Conservation (phyloP, 352 stramenopile genomes). For the Stramenopiles sp. region DNA sequence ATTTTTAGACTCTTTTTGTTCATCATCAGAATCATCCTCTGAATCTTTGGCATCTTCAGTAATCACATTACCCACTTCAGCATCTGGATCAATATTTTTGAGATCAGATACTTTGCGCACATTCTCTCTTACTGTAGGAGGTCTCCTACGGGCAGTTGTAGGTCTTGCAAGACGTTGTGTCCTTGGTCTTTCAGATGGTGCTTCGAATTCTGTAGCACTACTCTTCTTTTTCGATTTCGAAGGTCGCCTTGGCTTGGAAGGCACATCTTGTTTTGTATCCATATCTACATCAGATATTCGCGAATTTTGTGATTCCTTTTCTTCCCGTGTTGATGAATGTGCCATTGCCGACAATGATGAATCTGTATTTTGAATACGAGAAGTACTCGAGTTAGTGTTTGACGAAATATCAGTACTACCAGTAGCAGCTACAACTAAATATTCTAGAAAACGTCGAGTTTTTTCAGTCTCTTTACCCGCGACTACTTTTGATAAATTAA, state of each 20-base stretch:
- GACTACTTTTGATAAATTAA: constrained; percentile 46
- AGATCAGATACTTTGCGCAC: no score
- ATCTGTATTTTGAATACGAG: neutral
- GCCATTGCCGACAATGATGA: no score
- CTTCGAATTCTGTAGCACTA: neutral
- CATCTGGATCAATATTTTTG: no score
- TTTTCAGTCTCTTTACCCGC: constrained; percentile 54
- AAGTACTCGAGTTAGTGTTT: neutral
- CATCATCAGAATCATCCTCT: no score
- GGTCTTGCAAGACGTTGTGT: constrained; percentile 18
- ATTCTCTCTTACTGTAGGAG: constrained; percentile 38
- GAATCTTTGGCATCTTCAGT: no score
- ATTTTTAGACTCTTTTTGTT: no score
- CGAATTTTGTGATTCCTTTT: no score
- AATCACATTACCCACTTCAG: no score
- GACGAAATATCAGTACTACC: neutral
- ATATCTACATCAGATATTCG: no score
- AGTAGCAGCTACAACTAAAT: constrained; percentile 35
- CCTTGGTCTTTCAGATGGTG: neutral
- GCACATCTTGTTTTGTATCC: no score
- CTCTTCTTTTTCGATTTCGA: no score
- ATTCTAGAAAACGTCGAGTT: constrained; percentile 61
- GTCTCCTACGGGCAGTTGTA: constrained; percentile 34
- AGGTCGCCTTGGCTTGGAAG: constrained; percentile 11
- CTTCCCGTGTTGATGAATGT: no score